Conservation (phyloP, 805 yeast genomes). For the Metschnikowia shivogae region DNA sequence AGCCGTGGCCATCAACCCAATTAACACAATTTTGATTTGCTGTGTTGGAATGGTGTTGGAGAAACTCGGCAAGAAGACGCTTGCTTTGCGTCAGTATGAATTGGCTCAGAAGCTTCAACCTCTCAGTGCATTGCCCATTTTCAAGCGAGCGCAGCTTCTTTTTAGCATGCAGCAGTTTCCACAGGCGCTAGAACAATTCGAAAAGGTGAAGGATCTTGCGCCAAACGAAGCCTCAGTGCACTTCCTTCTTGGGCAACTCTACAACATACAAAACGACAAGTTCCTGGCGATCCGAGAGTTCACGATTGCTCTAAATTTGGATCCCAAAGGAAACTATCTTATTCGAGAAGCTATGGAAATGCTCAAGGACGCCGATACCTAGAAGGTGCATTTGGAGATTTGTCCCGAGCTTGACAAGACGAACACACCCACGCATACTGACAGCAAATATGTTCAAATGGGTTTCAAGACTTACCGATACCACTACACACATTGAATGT, state of each 20-base stretch:
- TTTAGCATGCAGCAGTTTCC: slow-evolving; percentile 67
- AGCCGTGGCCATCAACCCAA: slow-evolving; percentile 86
- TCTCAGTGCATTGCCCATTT: slow-evolving; percentile 75
- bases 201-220: slow-evolving; percentile 65
- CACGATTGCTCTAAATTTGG: slow-evolving; percentile 84
- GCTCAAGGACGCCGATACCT: slow-evolving; percentile 20
- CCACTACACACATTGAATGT: too few relatives aligned
- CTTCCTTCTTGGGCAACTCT: slow-evolving; percentile 80
- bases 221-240: slow-evolving; percentile 96
- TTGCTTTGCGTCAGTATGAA: slow-evolving; percentile 78
- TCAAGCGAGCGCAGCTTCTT: slow-evolving; percentile 80
- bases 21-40: slow-evolving; percentile 81
- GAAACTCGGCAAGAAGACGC: slow-evolving; percentile 58
- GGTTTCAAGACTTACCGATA: too few relatives aligned
- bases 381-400: neutral
- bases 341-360: slow-evolving; percentile 79
- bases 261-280: slow-evolving; percentile 69
- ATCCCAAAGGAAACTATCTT: slow-evolving; percentile 86
- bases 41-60: slow-evolving; percentile 94
- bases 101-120: slow-evolving; percentile 84
- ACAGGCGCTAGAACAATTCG: slow-evolving; percentile 71
- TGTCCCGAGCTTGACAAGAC: too few relatives aligned
- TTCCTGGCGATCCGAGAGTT: slow-evolving; percentile 79
- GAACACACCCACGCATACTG: too few relatives aligned
- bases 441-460: too few relatives aligned